phyloP scores from a whole-genome alignment of 2,329 filamentous ascomycete species.

The Colletotrichum chrysophilum region DNA sequence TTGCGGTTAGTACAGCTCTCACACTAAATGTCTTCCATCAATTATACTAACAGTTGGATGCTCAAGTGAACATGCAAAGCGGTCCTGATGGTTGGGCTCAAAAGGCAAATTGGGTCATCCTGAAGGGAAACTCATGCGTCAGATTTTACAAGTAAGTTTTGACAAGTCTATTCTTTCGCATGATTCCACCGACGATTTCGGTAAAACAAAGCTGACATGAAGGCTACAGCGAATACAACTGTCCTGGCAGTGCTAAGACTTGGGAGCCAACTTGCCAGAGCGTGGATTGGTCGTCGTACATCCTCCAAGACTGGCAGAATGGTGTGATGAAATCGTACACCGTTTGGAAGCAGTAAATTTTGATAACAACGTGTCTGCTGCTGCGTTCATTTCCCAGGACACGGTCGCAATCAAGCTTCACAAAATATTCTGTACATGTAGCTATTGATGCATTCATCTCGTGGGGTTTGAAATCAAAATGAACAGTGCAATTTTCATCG shows the following conservation, averaged over 20 bases:
- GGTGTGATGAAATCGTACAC: not conserved
- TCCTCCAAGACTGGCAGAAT: not conserved
- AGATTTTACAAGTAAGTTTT: not conserved
- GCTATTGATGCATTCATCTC: not conserved
- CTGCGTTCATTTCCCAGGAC: not conserved
- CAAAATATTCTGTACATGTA: not conserved
- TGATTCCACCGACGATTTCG: rapidly evolving
- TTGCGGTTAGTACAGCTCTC: not conserved
- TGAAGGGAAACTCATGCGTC: not conserved
- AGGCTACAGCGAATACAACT: not conserved
- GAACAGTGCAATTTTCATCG: not conserved
- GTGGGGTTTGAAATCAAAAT: not conserved
- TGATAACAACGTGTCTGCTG: not conserved
- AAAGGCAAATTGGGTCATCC: not conserved
- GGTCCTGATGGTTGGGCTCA: not conserved
- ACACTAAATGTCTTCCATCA: too few species aligned
- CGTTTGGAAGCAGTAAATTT: not conserved
- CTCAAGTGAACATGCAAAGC: not conserved
- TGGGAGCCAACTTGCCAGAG: not conserved
- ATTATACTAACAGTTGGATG: not conserved
- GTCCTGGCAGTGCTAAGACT: not conserved
- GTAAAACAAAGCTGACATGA: not conserved
- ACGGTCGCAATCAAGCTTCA: rapidly evolving
- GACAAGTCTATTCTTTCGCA: not conserved
- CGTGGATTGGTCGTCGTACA: not conserved